Percentiles rank a stretch among this genome's conserved stretches.
Conservation (phyloP, 106 monocot species). For the Narthecium ossifragum region DNA sequence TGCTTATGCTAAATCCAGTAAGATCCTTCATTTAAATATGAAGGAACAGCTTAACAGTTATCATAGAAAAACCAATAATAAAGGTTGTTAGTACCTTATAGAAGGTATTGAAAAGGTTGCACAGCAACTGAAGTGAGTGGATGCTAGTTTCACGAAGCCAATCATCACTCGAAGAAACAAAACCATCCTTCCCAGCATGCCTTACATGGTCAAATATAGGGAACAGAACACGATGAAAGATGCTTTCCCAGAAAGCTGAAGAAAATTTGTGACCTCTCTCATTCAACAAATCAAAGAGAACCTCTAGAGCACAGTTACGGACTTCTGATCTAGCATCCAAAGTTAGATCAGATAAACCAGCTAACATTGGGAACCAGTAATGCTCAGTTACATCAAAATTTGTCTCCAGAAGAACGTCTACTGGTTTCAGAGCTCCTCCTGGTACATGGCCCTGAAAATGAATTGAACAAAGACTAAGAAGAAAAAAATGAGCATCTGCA, state of each 20-base stretch:
- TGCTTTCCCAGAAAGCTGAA: slow-evolving; percentile 89
- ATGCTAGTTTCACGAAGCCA: slow-evolving; percentile 97
- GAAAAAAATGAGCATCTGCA: too few relatives aligned
- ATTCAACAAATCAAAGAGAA: slow-evolving; percentile 97
- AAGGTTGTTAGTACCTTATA: slow-evolving; percentile 91
- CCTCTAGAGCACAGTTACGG: slow-evolving; percentile 89
- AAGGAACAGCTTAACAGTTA: too few relatives aligned
- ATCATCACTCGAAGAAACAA: slow-evolving; percentile 68
- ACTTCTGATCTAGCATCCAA: slow-evolving; percentile 85
- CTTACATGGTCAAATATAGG: slow-evolving; percentile 96
- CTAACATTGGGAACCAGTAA: slow-evolving; percentile 98
- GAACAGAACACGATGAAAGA: slow-evolving; percentile 88
- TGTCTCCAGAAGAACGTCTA: slow-evolving; percentile 40
- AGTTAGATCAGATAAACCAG: slow-evolving; percentile 92
- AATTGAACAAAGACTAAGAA: too few relatives aligned
- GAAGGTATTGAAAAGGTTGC: slow-evolving; percentile 97
- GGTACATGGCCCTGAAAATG: slow-evolving; percentile 76
- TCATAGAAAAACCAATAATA: too few relatives aligned
- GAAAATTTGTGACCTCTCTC: slow-evolving; percentile 95
- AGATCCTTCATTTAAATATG: too few relatives aligned
- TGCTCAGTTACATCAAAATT: slow-evolving; percentile 85
- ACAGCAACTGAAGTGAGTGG: slow-evolving; percentile 92
- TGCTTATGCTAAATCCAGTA: too few relatives aligned
- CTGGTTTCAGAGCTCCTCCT: slow-evolving; percentile 79
- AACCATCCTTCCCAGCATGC: slow-evolving; percentile 75